Conservation (phyloP, 306 rosid species). For the Lablab purpureus region DNA sequence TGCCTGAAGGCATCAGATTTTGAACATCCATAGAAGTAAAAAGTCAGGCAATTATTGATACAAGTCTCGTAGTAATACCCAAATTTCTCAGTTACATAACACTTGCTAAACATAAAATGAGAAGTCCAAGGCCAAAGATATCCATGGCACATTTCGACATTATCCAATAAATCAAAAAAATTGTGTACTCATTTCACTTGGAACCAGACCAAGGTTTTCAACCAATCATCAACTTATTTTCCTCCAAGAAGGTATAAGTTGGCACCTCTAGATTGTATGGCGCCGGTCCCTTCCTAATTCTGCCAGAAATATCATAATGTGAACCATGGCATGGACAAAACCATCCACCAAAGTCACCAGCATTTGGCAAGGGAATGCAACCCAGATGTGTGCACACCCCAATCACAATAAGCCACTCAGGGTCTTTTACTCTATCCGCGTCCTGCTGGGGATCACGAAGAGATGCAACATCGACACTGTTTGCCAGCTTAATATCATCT, state of each 20-base stretch:
- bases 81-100: constrained; percentile 49
- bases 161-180: constrained; percentile 56
- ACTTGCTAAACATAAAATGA: constrained; percentile 46
- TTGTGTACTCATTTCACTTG: constrained; percentile 6
- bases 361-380: constrained; percentile 92
- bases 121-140: constrained; percentile 42
- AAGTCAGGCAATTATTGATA: constrained; percentile 58
- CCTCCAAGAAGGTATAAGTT: constrained; percentile 74
- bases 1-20: constrained; percentile 43
- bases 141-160: constrained; percentile 59
- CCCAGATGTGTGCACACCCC: constrained; percentile 93
- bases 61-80: constrained; percentile 43
- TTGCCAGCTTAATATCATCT: constrained; percentile 77
- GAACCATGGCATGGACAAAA: constrained; percentile 95
- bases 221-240: constrained; percentile 76
- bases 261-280: constrained; percentile 94
- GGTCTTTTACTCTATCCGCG: constrained; percentile 76
- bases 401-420: constrained; percentile 86
- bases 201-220: constrained; percentile 48
- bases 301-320: constrained; percentile 83
- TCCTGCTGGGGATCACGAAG: constrained; percentile 86
- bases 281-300: constrained; percentile 90
- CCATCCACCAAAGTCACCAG: constrained; percentile 93
- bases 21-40: constrained; percentile 41
- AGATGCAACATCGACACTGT: constrained; percentile 73